Evolutionary conservation across 2,329 filamentous ascomycete species (phyloP).

Genomic region (Fusarium subtropicale): DNA sequence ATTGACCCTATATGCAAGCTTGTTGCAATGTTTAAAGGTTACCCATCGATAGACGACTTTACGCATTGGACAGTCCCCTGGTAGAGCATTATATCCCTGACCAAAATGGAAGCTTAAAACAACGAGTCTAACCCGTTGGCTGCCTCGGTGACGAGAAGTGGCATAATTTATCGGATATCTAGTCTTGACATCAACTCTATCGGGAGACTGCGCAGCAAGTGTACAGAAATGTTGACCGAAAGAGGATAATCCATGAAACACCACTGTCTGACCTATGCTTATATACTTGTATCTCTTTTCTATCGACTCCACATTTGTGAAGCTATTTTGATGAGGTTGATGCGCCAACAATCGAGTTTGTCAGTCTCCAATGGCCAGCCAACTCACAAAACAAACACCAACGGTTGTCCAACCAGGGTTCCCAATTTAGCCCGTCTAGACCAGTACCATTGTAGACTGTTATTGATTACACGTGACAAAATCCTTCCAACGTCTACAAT

Average conservation of each 20-base stretch:
- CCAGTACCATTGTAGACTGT: not conserved
- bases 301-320: too few species aligned
- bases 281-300: too few species aligned
- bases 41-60: not conserved
- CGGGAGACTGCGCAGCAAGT: too few species aligned
- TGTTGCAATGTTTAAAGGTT: not conserved
- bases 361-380: not conserved
- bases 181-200: too few species aligned
- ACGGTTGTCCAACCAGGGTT: not conserved
- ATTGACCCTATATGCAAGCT: not conserved
- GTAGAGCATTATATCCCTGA: not conserved
- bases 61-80: rapidly evolving
- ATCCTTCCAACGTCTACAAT: not conserved
- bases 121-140: too few species aligned
- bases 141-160: too few species aligned
- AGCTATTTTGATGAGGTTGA: not conserved
- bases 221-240: too few species aligned
- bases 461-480: not conserved
- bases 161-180: too few species aligned
- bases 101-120: not conserved
- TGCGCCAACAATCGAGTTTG: not conserved
- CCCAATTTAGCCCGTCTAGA: not conserved
- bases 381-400: not conserved
- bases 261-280: too few species aligned
- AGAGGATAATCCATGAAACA: too few species aligned